These are phyloP conservation scores for Puccinia triticina DNA, from an alignment of 1,284 basidiomycete species.

Conservation along the genomic window DNA sequence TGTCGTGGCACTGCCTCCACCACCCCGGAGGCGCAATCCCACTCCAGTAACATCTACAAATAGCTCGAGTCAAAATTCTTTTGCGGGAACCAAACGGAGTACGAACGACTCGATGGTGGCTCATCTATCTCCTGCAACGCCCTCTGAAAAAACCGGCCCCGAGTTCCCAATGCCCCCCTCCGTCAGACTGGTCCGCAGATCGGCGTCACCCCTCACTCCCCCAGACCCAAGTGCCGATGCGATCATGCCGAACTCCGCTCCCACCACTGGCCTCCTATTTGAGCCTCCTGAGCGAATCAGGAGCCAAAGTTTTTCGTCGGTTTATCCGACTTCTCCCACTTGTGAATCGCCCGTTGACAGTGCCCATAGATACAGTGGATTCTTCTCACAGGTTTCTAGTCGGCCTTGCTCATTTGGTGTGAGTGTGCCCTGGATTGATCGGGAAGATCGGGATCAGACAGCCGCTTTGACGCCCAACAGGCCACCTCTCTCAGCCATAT, in stretches of 20 bases:
- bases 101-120: neutral
- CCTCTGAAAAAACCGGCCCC: neutral
- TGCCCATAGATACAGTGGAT: neutral
- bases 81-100: neutral
- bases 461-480: neutral
- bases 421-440: neutral
- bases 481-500: neutral
- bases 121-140: neutral
- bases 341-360: neutral
- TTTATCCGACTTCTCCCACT: neutral
- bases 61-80: slow-evolving; percentile 4
- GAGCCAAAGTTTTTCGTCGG: neutral
- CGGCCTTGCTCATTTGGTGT: neutral
- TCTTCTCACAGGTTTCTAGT: neutral
- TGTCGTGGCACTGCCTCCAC: slow-evolving; percentile 5
- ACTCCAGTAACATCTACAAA: neutral
- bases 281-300: neutral
- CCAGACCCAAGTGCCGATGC: neutral
- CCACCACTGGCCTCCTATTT: neutral
- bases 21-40: neutral
- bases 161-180: neutral
- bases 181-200: neutral
- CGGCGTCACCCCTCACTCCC: neutral
- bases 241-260: neutral
- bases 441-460: neutral